Base-by-base conservation (phyloP, 1,139 yeast species). In the Geotrichum macrosporum region DNA sequence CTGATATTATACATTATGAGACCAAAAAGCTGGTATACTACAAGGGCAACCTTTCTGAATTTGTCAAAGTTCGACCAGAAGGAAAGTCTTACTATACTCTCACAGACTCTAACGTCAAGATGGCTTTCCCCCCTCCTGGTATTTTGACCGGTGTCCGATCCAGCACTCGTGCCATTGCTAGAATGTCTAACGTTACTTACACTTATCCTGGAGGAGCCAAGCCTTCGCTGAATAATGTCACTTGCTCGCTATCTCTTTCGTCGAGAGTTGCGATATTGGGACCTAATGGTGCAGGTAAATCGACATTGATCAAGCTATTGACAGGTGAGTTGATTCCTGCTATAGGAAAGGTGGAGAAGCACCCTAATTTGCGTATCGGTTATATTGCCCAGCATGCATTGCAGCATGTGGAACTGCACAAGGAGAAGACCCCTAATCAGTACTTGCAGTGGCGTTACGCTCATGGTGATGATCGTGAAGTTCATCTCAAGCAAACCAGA, bases 121-220 rank as follows among this genome's bases (percentile, higher is more conserved):
- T 92, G 96, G 88, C 89, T 16, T 92, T 92, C 84, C 98, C 98
- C 56, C 94, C 96, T 13, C 96, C 97, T 50, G 98, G 98, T 61
- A 84, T 89, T 57, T 75, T 92, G 59, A 83, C 96, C 15, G 98
- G 98, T 69, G 97, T 92, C 49, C 85, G 89, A 68, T 87, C 96
- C 40, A 85, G 77, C 65, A 89, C 97, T 10, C 81, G 96, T 68
- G 86, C 98, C 47, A 95, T 92, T 62, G 97, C 96, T 4, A 80
- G 95, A 63, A 78, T 92, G 83, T 63, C 81, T 29, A 75, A 85
- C 65, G 96, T 89, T 34, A 81, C 94, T 1, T 92, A 87, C 68
- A 65, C 87, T 30, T 92, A 92, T 65, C 96, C 97, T 21, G 95
- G 95, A 49, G 86, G 89, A 32, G 68, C 78, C 13, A 84, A 84